phyloP scores from a whole-genome alignment of 768 basidiomycete genomes.

The Sistotremastrum suecicum region DNA sequence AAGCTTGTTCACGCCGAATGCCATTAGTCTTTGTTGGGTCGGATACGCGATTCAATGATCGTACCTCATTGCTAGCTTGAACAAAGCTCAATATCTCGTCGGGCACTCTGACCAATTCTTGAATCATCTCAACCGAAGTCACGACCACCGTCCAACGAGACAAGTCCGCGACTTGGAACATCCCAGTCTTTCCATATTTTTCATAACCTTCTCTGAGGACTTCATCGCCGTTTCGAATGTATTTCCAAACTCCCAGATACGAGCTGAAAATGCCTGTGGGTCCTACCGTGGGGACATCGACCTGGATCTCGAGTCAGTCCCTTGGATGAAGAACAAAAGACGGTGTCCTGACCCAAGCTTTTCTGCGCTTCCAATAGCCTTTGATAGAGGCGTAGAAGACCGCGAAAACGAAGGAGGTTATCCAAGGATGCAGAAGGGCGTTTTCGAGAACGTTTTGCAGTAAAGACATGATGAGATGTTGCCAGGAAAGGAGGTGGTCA shows the following conservation, averaged over 20 bases:
- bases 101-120: constrained; percentile 33
- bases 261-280: constrained; percentile 15
- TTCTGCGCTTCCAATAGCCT: no score
- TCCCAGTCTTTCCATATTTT: constrained; percentile 8
- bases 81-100: constrained; percentile 23
- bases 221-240: constrained; percentile 5
- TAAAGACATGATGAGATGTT: no score
- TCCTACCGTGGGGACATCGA: constrained; percentile 22
- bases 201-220: constrained; percentile 20
- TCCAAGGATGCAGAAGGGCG: no score
- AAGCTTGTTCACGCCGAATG: constrained; percentile 12
- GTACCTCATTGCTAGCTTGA: constrained; percentile 20
- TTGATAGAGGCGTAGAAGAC: no score
- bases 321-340: no score
- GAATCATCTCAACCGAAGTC: constrained; percentile 20
- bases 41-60: neutral
- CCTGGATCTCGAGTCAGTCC: no score
- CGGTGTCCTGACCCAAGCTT: no score
- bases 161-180: constrained; percentile 30
- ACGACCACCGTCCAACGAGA: constrained; percentile 30
- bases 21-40: no score
- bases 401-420: no score
- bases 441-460: no score
- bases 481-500: no score
- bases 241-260: constrained; percentile 12